Evolutionary conservation across 78 protist genomes (phyloP), one percentile per base, ranked within the genome.

Genomic region (Isochrysis galbana): DNA sequence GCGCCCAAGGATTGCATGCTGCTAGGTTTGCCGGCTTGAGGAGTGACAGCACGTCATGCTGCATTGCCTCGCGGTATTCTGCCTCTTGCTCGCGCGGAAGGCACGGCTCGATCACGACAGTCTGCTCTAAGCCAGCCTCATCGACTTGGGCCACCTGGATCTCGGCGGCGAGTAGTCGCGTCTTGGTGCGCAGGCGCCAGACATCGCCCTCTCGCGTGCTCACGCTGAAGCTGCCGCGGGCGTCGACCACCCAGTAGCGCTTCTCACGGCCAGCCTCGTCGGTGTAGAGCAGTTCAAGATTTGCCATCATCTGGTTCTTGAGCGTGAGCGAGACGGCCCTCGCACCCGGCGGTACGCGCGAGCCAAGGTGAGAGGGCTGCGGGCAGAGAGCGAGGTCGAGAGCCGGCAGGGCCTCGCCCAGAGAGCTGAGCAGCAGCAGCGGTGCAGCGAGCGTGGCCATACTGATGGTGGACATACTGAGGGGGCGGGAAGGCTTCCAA

Each of bases 181-280:
- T 69, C 78, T 69, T 69, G 21, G 11, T 69, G 42, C 78, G 34
- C 22, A 69, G 39, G 22, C 78, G 78, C 78, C 78, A 69, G 11
- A 11, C 11, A 39, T 69, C 78, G 41, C 41, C 78, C 38, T 1
- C 11, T 1, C 78, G 39, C 38, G 78, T 69, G 39, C 39, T 2
- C 7, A n/a, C 34, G 39, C 5, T 0, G 39, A 69, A 69, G 42
- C 1, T 11, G 78, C 78, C 78, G 14, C 2, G 19, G 32, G 78
- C 78, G 39, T 69, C 78, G 78, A 69, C 34, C 26, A 32, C 78
- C 78, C 78, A 69, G 78, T 69, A 69, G 78, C 78, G 78, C 39
- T 32, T 11, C 78, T 69, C 78, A 10, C 32, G 7, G 78, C 78
- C 39, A 2, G 1, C 78, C 26, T 1, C 29, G 14, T 69, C 39